A percentile compares a stretch with the other conserved stretches of the same genome.
These are phyloP conservation scores for Lasiosphaeria ovina DNA, from an alignment of 495 filamentous ascomycete genomes.

Conservation along the genomic window DNA sequence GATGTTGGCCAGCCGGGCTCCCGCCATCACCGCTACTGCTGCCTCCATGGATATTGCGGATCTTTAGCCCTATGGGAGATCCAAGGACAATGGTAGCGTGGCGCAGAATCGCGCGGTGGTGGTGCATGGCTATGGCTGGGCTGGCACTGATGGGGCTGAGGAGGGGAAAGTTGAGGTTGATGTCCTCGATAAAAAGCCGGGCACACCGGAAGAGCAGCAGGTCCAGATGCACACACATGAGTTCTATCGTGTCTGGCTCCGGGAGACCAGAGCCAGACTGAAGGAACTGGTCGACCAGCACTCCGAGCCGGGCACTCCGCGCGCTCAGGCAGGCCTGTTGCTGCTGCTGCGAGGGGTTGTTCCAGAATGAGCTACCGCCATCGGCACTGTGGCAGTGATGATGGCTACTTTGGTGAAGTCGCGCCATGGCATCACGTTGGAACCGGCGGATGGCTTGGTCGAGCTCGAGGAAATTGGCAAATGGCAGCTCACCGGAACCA, in stretches of 20 bases:
- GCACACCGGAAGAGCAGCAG: constrained; percentile 54
- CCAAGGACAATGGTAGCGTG: constrained; percentile 2
- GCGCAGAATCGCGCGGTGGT: constrained; percentile 26
- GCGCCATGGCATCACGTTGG: constrained; percentile 24
- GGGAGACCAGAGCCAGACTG: constrained; percentile 5
- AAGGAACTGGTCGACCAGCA: constrained; percentile 16
- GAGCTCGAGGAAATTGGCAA: constrained; percentile 26
- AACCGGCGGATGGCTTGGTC: constrained; percentile 20
- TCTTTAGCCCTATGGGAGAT: neutral
- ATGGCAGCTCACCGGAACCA: constrained; percentile 33
- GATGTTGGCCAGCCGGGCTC: neutral
- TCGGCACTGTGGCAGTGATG: neutral
- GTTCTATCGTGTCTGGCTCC: constrained; percentile 12
- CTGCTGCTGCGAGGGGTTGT: constrained; percentile 14
- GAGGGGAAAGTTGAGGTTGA: constrained; percentile 16
- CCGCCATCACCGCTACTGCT: neutral
- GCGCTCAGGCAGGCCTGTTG: constrained; percentile 16
- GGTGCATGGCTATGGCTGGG: constrained; percentile 44
- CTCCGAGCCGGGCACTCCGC: constrained; percentile 16
- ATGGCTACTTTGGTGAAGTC: constrained; percentile 13
- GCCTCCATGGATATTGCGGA: neutral
- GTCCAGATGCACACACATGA: constrained; percentile 16
- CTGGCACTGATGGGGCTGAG: neutral
- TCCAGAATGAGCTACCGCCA: constrained; percentile 12
- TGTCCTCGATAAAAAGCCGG: constrained; percentile 44